Base-by-base conservation (phyloP, 2,329 filamentous ascomycete species). In the Fusarium liriodendri region DNA sequence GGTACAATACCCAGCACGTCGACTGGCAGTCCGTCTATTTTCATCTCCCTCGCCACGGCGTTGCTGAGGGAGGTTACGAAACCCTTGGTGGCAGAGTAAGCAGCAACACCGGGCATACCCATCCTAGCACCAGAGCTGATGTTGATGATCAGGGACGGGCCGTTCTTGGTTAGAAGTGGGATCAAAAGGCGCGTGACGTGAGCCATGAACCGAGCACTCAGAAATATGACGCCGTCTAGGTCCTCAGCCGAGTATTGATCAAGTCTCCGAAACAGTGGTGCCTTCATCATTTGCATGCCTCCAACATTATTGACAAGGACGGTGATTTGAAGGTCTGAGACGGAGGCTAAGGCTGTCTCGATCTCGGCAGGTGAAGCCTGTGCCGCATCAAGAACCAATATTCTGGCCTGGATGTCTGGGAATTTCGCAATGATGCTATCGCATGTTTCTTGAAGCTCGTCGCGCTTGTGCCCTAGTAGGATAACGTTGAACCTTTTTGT, bases 261-360 rank as follows among this genome's bases (percentile, higher is more conserved):
- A 6, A 62, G 18, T 14, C 33, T 22, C 6, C 32, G 42, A n/a
- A 54, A 37, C 6, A 10, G 40, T 2, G 45, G 32, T 20, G 29
- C 42, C 1, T 11, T 4, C 4, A 35, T 20, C 42, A 38, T 54
- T 5, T 37, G 42, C n/a, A 62, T 40, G 9, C 60, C 60, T 1
- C 60, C 60, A 18, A 62, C 45, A 40, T 62, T 62, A 45, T 54
- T 62, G 60, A 62, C 25, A 11, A 62, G 60, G 1, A 62, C 22
- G 1, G 45, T 62, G 10, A 54, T 50, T 11, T 33, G 60, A 14
- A 62, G 45, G 7, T 40, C 20, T 4, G 60, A 38, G 8, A 54
- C 25, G 20, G 20, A 16, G 14, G 22, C 9, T 1, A 54, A 20
- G 2, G 32, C 42, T 22, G 29, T 13, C 27, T 62, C 60, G 9